phyloP scores from a whole-genome alignment of 495 filamentous ascomycete genomes.

The Penicillium flavigenum region DNA sequence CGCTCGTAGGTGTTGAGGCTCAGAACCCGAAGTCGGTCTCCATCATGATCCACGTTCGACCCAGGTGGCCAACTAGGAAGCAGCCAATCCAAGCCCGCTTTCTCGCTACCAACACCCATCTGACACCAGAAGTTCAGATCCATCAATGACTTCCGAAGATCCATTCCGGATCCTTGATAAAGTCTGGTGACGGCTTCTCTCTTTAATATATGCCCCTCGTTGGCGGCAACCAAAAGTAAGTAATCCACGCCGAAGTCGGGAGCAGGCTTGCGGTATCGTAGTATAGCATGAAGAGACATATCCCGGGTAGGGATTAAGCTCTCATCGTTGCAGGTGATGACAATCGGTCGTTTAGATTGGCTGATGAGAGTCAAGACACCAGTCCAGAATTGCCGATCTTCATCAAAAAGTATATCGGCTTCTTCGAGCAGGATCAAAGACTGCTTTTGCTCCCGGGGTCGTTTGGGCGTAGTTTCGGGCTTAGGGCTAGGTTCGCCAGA shows the following conservation, averaged over 20 bases:
- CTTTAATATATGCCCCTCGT: conserved; percentile 81
- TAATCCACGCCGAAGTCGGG: conserved; percentile 73
- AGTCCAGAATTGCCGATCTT: conserved; percentile 92
- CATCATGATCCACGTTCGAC: conserved; percentile 62
- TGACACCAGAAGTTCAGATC: conserved; percentile 97
- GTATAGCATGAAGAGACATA: conserved; percentile 76
- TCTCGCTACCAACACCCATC: conserved; percentile 86
- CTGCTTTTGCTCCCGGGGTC: conserved; percentile 71
- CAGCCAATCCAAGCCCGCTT: conserved; percentile 88
- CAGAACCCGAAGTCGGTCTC: conserved; percentile 69
- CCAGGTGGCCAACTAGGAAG: conserved; percentile 70
- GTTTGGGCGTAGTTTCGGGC: conserved; percentile 37
- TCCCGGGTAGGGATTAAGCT: conserved; percentile 65
- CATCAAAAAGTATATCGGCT: conserved; percentile 88
- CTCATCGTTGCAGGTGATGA: conserved; percentile 95
- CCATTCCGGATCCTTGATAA: conserved; percentile 62
- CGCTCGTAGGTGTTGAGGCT: conserved; percentile 75
- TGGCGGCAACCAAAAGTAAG: conserved; percentile 77
- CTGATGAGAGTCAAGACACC: conserved; percentile 73
- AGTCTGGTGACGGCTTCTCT: conserved; percentile 66
- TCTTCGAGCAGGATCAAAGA: conserved; percentile 95
- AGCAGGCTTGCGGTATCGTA: conserved; percentile 74
- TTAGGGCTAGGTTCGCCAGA: conserved; percentile 3
- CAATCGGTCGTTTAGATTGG: conserved; percentile 84
- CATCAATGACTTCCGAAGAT: conserved; percentile 78